phyloP scores from a whole-genome alignment of 2,329 filamentous ascomycete genomes.

The Arthrobotrys megalospora region DNA sequence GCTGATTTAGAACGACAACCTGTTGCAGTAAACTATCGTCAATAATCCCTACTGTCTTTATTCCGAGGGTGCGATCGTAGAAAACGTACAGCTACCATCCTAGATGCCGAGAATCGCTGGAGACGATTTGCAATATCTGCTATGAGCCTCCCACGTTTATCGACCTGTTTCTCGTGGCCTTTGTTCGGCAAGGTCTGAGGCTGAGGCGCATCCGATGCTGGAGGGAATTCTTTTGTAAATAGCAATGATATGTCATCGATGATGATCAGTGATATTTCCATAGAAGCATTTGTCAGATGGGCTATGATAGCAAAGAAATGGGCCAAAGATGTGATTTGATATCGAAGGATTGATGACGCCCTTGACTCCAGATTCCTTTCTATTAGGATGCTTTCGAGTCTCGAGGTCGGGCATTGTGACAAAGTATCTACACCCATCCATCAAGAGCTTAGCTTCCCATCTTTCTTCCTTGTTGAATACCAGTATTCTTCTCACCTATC shows the following conservation, averaged over 20 bases:
- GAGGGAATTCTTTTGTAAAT: conserved; percentile 62
- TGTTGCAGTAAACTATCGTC: conserved; percentile 26
- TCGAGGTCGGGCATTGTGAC: conserved; percentile 43
- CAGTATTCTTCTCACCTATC: conserved; percentile 50
- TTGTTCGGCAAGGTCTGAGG: conserved; percentile 14
- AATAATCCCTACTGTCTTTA: neutral
- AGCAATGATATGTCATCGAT: conserved; percentile 62
- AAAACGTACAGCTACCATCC: conserved; percentile 45
- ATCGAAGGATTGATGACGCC: conserved; percentile 48
- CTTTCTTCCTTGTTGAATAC: neutral
- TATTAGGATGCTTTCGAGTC: conserved; percentile 32
- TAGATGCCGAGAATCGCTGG: conserved; percentile 56
- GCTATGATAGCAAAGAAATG: conserved; percentile 62
- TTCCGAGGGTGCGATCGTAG: neutral
- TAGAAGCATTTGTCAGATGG: conserved; percentile 45
- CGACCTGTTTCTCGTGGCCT: conserved; percentile 32
- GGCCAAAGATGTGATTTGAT: conserved; percentile 58
- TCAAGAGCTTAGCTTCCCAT: conserved; percentile 2
- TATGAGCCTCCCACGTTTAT: conserved; percentile 50
- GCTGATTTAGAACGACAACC: conserved; percentile 51
- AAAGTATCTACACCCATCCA: conserved; percentile 44
- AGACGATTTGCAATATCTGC: conserved; percentile 55
- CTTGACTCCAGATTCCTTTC: conserved; percentile 32
- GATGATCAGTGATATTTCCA: conserved; percentile 57
- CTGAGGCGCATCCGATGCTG: conserved; percentile 57